Evolutionary conservation across 2,329 filamentous ascomycete genomes (phyloP).

Genomic region (Ilyonectria destructans): DNA sequence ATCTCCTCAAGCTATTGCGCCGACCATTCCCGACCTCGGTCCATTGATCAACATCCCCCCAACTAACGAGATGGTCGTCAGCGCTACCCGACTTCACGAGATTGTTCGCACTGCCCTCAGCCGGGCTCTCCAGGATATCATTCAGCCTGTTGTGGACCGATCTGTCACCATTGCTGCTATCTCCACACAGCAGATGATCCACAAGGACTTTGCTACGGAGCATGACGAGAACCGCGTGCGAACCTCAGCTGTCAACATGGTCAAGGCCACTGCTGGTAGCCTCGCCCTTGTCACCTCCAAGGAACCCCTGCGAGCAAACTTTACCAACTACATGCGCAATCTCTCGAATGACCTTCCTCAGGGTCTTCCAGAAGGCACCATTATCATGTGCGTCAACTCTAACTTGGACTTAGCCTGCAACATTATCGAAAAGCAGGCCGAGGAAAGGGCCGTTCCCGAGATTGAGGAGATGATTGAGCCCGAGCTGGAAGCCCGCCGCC

Average conservation of each 20-base stretch:
- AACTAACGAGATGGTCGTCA: slow-evolving; percentile 84
- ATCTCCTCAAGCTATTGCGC: slow-evolving; percentile 83
- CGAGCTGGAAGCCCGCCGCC: slow-evolving; percentile 83
- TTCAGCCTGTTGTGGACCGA: slow-evolving; percentile 95
- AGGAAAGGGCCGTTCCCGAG: slow-evolving; percentile 92
- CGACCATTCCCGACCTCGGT: slow-evolving; percentile 87
- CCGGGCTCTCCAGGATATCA: slow-evolving; percentile 94
- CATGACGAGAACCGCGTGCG: slow-evolving; percentile 90
- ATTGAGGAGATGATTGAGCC: slow-evolving; percentile 94
- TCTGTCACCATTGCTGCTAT: slow-evolving; percentile 99
- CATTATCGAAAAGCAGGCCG: slow-evolving; percentile 95
- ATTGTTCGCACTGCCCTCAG: slow-evolving; percentile 92
- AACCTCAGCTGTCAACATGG: slow-evolving; percentile 91
- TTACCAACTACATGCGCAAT: slow-evolving; percentile 93
- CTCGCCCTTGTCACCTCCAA: slow-evolving; percentile 98
- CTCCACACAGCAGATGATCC: slow-evolving; percentile 93
- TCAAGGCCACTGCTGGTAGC: slow-evolving; percentile 93
- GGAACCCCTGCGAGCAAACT: slow-evolving; percentile 95
- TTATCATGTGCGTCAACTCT: slow-evolving; percentile 98
- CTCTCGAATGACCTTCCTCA: slow-evolving; percentile 80
- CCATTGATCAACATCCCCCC: slow-evolving; percentile 86
- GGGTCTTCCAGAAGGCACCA: slow-evolving; percentile 92
- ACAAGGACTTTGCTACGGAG: slow-evolving; percentile 97
- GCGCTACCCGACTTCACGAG: slow-evolving; percentile 76
- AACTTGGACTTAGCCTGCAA: slow-evolving; percentile 95